A percentile compares a stretch with the other conserved stretches of the same genome.
phyloP scores from a whole-genome alignment of 2,329 filamentous ascomycete genomes.

The Fusarium piperis region DNA sequence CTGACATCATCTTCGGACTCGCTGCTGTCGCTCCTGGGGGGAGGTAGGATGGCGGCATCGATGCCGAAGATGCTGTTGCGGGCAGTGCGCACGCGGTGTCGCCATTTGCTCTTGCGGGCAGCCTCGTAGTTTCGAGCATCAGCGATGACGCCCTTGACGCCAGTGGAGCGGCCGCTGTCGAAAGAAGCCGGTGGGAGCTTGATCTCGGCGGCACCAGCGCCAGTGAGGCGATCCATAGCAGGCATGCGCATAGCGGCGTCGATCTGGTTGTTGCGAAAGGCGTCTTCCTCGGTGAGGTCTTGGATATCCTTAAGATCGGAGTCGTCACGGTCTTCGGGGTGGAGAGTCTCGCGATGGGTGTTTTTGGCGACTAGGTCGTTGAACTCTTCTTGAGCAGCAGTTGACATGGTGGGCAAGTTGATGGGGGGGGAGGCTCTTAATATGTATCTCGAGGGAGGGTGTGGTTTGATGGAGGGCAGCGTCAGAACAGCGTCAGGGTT shows the following conservation, averaged over 20 bases:
- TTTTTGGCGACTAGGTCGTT: slow-evolving; percentile 69
- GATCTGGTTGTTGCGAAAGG: slow-evolving; percentile 63
- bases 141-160: slow-evolving; percentile 87
- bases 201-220: slow-evolving; percentile 57
- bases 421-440: slow-evolving; percentile 34
- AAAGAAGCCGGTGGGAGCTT: slow-evolving; percentile 71
- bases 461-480: slow-evolving; percentile 31
- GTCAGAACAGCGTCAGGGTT: slow-evolving; percentile 30
- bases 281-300: slow-evolving; percentile 67
- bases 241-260: slow-evolving; percentile 74
- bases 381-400: slow-evolving; percentile 74
- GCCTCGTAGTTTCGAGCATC: slow-evolving; percentile 82
- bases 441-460: slow-evolving; percentile 37
- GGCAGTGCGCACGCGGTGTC: slow-evolving; percentile 61
- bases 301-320: slow-evolving; percentile 59
- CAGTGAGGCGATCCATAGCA: slow-evolving; percentile 53
- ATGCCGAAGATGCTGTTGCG: slow-evolving; percentile 66
- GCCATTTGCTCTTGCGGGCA: slow-evolving; percentile 67
- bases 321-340: slow-evolving; percentile 68
- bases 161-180: slow-evolving; percentile 76
- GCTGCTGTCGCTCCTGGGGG: slow-evolving; percentile 54
- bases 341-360: slow-evolving; percentile 55
- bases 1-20: slow-evolving; percentile 57
- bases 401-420: slow-evolving; percentile 59
- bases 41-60: slow-evolving; percentile 35